phyloP scores from a whole-genome alignment of 345 rosid genomes.

The Gossypioides kirkii region DNA sequence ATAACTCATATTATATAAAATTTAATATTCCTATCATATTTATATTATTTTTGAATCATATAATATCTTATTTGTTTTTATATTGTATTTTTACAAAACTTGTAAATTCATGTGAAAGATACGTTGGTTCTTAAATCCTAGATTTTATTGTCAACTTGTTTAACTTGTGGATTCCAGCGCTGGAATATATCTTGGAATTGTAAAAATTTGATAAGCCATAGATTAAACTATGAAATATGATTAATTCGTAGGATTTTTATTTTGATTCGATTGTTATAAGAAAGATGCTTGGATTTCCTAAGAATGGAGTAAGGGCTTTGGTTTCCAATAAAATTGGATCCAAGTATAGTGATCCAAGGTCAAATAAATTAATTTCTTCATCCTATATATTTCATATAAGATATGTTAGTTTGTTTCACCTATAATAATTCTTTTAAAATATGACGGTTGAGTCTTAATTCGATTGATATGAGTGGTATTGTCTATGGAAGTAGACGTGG shows the following conservation, averaged over 20 bases:
- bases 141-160: neutral
- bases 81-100: too few relatives aligned
- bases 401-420: too few relatives aligned
- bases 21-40: too few relatives aligned
- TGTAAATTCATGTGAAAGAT: neutral
- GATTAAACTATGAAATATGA: neutral
- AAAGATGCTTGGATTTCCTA: too few relatives aligned
- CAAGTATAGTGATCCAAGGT: neutral
- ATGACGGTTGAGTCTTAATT: too few relatives aligned
- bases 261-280: too few relatives aligned
- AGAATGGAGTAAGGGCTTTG: neutral
- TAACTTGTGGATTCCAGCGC: neutral
- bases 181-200: neutral
- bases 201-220: neutral
- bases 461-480: too few relatives aligned
- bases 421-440: too few relatives aligned
- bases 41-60: too few relatives aligned
- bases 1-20: too few relatives aligned
- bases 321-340: neutral
- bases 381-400: too few relatives aligned
- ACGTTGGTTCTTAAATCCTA: neutral
- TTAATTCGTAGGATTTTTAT: neutral
- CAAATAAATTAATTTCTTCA: neutral
- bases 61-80: too few relatives aligned
- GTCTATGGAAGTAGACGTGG: rapidly evolving